Base-by-base conservation (phyloP, 768 basidiomycete genomes). In the Trametes elegans region DNA sequence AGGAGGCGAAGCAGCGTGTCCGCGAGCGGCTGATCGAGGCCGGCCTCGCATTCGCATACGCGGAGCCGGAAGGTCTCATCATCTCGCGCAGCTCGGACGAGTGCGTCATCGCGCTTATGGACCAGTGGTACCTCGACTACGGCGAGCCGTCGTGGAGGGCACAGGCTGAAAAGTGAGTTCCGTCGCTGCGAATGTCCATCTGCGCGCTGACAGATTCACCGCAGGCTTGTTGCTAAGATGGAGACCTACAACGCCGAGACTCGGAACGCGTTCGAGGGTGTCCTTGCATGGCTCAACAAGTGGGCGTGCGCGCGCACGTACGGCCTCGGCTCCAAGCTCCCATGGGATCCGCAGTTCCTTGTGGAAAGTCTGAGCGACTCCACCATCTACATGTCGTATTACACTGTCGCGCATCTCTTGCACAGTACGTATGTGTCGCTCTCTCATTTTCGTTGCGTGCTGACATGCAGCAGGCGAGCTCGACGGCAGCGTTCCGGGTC, bases 231-330 rank as follows among this genome's bases (percentile, higher is more conserved):
- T 64, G 81, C 79, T 7, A 81, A 76, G 64, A 95, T 98, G 94
- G 83, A 97, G 71, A 87, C 91, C 4, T 98, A 93, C 76, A 83
- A 84, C 27, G 68, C 77, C n/a, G 97, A 98, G 75, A 98, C 96
- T 1, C 83, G 95, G 27, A 85, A 99, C 72, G 82, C 80, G 2
- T 98, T 98, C 66, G 91, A 97, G 71, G 86, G 84, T 59, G 92
- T 90, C 7, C 76, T 99, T 66, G 88, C 83, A 45, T 99, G 97
- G 97, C 75, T 99, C 73, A 93, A 93, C 66, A 82, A 99, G 71
- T 99, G 97, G 97, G 97, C 97, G 2, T 99, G 97, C 70, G 96
- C 97, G n/a, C 82, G 97, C 34, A 93, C 91, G 5, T 98, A 95
- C 69, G 97, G 97, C 50, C 77, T 99, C 63, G 97, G 97, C 18